These are phyloP conservation scores for Zygoascus biomembranicola DNA, from an alignment of 805 yeast genomes.

Conservation along the genomic window DNA sequence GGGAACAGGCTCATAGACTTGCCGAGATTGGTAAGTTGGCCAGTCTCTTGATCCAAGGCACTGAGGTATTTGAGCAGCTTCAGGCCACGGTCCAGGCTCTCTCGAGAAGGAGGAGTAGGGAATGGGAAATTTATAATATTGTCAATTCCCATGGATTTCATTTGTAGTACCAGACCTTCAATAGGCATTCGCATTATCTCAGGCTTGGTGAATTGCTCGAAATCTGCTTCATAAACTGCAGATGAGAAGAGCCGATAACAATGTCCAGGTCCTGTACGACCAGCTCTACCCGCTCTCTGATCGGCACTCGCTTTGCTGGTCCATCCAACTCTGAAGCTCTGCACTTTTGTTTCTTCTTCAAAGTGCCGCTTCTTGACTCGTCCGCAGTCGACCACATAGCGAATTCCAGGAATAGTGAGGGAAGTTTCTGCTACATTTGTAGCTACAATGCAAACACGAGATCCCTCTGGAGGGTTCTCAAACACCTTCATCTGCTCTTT, in stretches of 20 bases:
- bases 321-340: slow-evolving; percentile 88
- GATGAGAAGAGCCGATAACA: slow-evolving; percentile 89
- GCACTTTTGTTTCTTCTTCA: slow-evolving; percentile 81
- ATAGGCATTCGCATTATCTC: slow-evolving; percentile 94
- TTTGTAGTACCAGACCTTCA: slow-evolving; percentile 87
- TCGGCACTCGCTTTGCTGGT: slow-evolving; percentile 91
- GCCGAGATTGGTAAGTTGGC: slow-evolving; percentile 68
- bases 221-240: slow-evolving; percentile 84
- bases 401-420: slow-evolving; percentile 88
- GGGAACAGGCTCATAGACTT: slow-evolving; percentile 85
- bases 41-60: slow-evolving; percentile 50
- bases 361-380: slow-evolving; percentile 81
- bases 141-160: slow-evolving; percentile 97
- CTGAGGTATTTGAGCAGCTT: slow-evolving; percentile 62
- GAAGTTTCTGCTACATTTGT: slow-evolving; percentile 98
- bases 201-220: slow-evolving; percentile 74
- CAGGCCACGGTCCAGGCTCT: slow-evolving; percentile 55
- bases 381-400: slow-evolving; percentile 94
- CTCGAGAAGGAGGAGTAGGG: slow-evolving; percentile 82
- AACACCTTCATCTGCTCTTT: slow-evolving; percentile 91
- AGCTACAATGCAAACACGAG: slow-evolving; percentile 86
- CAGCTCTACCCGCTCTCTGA: slow-evolving; percentile 96
- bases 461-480: slow-evolving; percentile 73
- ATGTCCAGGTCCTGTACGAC: slow-evolving; percentile 98
- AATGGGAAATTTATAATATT: slow-evolving; percentile 88